A percentile compares a stretch with the other conserved stretches of the same genome.
Conservation (phyloP, 176 grass and related monocot genomes). For the Oryza coarctata region DNA sequence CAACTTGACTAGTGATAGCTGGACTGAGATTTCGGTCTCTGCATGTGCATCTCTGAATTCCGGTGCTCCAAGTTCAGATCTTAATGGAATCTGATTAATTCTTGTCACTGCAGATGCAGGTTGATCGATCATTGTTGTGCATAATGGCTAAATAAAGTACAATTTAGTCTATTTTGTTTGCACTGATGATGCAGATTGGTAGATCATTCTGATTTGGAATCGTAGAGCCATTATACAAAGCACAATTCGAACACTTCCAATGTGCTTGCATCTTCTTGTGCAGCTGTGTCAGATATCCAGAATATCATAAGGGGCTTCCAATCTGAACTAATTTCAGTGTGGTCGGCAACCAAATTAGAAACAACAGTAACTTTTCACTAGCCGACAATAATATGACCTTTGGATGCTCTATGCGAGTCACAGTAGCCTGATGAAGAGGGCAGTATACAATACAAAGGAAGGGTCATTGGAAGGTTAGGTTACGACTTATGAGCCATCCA, state of each 20-base stretch:
- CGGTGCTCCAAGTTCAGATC: neutral
- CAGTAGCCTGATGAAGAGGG: neutral
- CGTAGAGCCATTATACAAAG: neutral
- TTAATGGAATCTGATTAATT: neutral
- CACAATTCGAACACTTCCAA: neutral
- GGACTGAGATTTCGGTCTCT: neutral
- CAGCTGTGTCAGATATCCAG: neutral
- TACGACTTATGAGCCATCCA: conserved; percentile 1
- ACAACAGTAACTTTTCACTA: neutral
- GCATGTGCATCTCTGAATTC: neutral
- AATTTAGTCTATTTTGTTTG: neutral
- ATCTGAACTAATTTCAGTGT: neutral
- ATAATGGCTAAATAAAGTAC: neutral
- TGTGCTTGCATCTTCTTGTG: neutral
- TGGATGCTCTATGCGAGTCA: no score
- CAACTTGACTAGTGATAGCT: neutral
- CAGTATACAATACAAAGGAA: neutral
- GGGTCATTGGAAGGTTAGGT: neutral
- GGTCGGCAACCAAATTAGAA: neutral
- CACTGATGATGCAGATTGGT: conserved; percentile 6
- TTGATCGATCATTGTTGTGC: neutral
- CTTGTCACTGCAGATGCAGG: neutral
- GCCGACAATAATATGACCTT: neutral
- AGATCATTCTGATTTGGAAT: neutral
- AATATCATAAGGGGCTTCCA: neutral